Conservation (phyloP, 2,329 filamentous ascomycete species). For the Aspergillus tamarii region DNA sequence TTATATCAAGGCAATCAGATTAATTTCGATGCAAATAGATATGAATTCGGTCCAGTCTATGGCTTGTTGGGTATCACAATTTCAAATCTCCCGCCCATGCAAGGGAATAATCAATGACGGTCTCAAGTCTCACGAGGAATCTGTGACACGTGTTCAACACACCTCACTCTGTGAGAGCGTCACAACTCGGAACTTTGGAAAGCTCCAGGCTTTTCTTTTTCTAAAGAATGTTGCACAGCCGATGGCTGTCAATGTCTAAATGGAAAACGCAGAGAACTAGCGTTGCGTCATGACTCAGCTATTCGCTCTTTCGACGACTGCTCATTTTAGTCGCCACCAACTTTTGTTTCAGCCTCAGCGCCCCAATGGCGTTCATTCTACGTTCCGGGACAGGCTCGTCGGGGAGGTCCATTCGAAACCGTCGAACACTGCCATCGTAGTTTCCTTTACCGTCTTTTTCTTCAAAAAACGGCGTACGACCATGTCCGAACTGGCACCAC, state of each 20-base stretch:
- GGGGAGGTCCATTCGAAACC: conserved; percentile 49
- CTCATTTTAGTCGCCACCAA: conserved; percentile 9
- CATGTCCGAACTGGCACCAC: conserved; percentile 40
- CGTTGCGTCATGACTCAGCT: background rate
- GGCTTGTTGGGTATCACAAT: conserved; percentile 24
- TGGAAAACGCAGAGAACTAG: background rate
- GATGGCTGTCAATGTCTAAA: background rate
- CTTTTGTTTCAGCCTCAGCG: conserved; percentile 20
- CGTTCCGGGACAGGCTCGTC: conserved; percentile 30
- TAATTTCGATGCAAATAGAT: conserved; percentile 4
- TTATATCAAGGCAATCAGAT: background rate
- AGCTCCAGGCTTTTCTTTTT: conserved; percentile 4
- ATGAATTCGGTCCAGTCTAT: conserved; percentile 15
- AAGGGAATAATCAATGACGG: background rate
- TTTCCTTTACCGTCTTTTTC: conserved; percentile 40
- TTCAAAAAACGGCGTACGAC: conserved; percentile 46
- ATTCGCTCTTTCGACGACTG: background rate
- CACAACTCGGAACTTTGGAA: conserved; percentile 2
- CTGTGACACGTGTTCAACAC: conserved; percentile 12
- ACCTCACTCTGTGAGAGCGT: background rate
- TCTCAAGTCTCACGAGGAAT: background rate
- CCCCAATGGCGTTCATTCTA: background rate
- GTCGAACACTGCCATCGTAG: conserved; percentile 50
- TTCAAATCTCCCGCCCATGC: background rate
- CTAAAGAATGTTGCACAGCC: background rate